Conservation (phyloP, 2,329 filamentous ascomycete species). For the Aureobasidium lini region DNA sequence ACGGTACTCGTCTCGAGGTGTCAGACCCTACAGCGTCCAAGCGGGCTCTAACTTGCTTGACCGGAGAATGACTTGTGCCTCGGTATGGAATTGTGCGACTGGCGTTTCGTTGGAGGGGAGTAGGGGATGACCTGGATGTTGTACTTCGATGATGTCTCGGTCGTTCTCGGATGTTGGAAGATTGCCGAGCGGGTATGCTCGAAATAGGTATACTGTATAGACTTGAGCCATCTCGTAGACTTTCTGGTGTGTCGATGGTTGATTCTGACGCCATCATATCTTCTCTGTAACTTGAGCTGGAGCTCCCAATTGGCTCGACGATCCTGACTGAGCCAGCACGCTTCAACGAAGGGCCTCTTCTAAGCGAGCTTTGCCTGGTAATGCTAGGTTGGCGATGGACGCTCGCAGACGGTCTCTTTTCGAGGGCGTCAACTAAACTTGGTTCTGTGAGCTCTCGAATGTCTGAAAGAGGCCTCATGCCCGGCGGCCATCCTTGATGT, state of each 20-base stretch:
- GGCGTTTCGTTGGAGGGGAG: conserved; percentile 15
- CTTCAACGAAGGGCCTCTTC: conserved; percentile 19
- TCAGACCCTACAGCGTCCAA: conserved; percentile 38
- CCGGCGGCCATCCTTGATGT: conserved; percentile 20
- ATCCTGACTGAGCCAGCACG: conserved; percentile 23
- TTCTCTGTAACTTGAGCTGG: conserved; percentile 15
- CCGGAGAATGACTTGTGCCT: conserved; percentile 42
- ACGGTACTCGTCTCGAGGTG: conserved; percentile 36
- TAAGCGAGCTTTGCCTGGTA: conserved; percentile 18
- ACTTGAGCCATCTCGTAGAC: conserved; percentile 32
- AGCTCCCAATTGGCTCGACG: conserved; percentile 12
- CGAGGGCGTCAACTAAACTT: conserved; percentile 32
- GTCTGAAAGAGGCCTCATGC: conserved; percentile 40
- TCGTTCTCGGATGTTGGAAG: conserved; percentile 29
- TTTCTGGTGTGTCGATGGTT: conserved; percentile 19
- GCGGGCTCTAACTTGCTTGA: conserved; percentile 36
- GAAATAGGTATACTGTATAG: conserved; percentile 39
- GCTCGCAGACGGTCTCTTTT: conserved; percentile 1
- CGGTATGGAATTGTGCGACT: conserved; percentile 33
- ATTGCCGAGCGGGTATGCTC: conserved; percentile 40
- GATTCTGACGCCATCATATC: conserved; percentile 21
- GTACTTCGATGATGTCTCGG: background rate
- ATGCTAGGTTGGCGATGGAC: conserved; percentile 14
- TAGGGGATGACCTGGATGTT: conserved; percentile 7
- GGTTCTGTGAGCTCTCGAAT: conserved; percentile 45